Conservation (phyloP, 257 asterid genomes). For the Solanum dulcamara region DNA sequence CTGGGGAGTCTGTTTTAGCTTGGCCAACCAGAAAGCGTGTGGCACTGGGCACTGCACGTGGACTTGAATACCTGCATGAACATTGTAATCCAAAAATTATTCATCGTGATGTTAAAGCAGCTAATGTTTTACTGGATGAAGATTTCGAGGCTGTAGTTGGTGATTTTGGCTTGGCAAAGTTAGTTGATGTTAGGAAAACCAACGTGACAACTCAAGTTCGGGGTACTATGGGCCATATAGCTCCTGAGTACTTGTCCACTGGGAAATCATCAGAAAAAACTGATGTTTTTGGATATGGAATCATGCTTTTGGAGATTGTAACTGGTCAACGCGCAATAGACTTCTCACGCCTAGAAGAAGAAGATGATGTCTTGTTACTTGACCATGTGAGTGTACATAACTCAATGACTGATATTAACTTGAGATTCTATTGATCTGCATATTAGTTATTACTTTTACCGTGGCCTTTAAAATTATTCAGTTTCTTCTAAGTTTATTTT, state of each 20-base stretch:
- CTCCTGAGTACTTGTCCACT: slow-evolving; percentile 92
- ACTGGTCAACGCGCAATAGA: slow-evolving; percentile 97
- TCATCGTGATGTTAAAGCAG: slow-evolving; percentile 98
- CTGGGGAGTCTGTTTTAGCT: slow-evolving; percentile 65
- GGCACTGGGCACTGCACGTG: slow-evolving; percentile 94
- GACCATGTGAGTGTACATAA: slow-evolving; percentile 60
- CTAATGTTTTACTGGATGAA: slow-evolving; percentile 83
- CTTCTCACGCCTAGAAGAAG: slow-evolving; percentile 93
- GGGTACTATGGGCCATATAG: slow-evolving; percentile 99
- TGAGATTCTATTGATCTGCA: neutral
- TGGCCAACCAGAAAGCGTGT: slow-evolving; percentile 84
- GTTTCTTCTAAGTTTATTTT: neutral
- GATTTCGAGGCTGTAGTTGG: slow-evolving; percentile 95
- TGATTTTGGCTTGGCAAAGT: slow-evolving; percentile 92
- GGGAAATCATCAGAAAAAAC: slow-evolving; percentile 96
- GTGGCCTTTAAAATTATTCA: neutral
- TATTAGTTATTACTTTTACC: neutral
- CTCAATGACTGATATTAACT: neutral
- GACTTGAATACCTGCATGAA: slow-evolving; percentile 87
- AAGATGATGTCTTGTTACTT: slow-evolving; percentile 86
- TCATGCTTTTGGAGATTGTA: slow-evolving; percentile 84
- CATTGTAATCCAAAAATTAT: slow-evolving; percentile 93
- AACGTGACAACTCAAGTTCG: slow-evolving; percentile 97
- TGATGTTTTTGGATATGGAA: slow-evolving; percentile 93
- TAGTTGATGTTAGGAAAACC: slow-evolving; percentile 80